Percentiles rank a stretch among this genome's conserved stretches.
phyloP scores from a whole-genome alignment of 345 rosid genomes.

The Rhizophora apiculata region DNA sequence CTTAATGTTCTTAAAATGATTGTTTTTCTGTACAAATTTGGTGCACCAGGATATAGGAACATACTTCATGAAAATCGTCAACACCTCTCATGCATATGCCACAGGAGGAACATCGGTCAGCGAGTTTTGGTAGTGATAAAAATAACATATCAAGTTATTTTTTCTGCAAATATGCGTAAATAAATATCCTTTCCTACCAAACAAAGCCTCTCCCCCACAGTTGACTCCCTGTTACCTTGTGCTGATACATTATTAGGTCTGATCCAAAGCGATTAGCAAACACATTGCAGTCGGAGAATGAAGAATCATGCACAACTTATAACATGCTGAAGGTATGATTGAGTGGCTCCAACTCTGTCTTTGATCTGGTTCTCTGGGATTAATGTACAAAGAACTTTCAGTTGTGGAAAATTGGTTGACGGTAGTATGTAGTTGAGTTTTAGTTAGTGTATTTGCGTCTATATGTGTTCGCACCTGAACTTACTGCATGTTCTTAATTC shows the following conservation, averaged over 20 bases:
- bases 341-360: not conserved
- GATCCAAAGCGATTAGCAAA: conserved; percentile 76
- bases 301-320: conserved; percentile 92
- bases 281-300: conserved; percentile 56
- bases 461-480: not conserved
- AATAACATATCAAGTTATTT: not conserved
- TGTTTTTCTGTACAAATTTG: conserved; percentile 6
- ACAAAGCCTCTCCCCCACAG: not conserved
- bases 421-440: too few species aligned
- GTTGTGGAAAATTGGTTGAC: not conserved
- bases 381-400: not conserved
- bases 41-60: conserved; percentile 56
- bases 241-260: conserved; percentile 43
- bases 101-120: conserved; percentile 79
- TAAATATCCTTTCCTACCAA: not conserved
- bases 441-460: too few species aligned
- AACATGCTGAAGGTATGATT: conserved; percentile 82
- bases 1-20: not conserved
- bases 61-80: conserved; percentile 78
- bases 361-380: not conserved
- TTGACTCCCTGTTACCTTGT: not conserved
- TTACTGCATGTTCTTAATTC: not conserved
- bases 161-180: not conserved
- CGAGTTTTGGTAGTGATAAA: conserved; percentile 70
- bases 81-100: conserved; percentile 84